phyloP scores from a whole-genome alignment of 345 rosid genomes.

The Populus deltoides region DNA sequence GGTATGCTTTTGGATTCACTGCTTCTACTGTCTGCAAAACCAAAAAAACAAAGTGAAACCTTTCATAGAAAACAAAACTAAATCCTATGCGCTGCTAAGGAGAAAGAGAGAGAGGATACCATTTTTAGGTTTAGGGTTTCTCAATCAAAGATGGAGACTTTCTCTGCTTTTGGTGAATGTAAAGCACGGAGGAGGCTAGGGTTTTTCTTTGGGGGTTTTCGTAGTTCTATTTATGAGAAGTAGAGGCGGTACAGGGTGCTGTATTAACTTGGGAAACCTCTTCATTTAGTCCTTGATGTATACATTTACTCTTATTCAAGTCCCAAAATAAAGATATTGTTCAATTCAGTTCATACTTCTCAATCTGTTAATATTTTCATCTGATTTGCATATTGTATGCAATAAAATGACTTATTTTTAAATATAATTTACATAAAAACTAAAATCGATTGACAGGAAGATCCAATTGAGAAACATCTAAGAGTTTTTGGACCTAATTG shows the following conservation, averaged over 20 bases:
- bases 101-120: background rate
- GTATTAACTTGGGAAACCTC: background rate
- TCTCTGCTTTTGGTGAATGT: background rate
- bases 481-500: background rate
- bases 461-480: background rate
- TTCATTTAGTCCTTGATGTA: background rate
- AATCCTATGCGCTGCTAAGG: background rate
- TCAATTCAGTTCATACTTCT: background rate
- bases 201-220: background rate
- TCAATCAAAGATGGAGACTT: background rate
- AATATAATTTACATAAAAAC: background rate
- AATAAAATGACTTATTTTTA: too few species aligned
- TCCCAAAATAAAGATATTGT: background rate
- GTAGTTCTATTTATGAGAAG: background rate
- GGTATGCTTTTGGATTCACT: slow-evolving; percentile 88
- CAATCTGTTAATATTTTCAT: background rate
- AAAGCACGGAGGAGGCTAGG: background rate
- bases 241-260: background rate
- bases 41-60: background rate
- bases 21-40: slow-evolving; percentile 45
- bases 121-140: background rate
- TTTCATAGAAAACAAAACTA: background rate
- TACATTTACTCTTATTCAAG: background rate
- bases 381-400: background rate
- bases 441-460: background rate